Base-by-base conservation (phyloP, 2,329 filamentous ascomycete species). In the Thermoascus crustaceus region DNA sequence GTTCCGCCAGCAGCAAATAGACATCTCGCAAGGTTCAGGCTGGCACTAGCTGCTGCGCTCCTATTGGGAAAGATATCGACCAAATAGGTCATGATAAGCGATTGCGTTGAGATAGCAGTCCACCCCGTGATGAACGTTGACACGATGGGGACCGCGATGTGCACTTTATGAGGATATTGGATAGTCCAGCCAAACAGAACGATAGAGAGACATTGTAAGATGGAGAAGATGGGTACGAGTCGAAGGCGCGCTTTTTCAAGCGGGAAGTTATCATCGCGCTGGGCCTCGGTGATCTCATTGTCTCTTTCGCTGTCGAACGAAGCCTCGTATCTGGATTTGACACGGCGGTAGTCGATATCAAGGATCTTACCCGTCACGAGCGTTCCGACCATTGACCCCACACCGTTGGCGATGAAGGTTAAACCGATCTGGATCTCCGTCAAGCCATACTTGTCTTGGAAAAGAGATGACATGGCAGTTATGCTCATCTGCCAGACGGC, bases 401-500 rank as follows among this genome's bases (percentile, higher is more conserved):
- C 63, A 0, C 74, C 74, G 16, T 74, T 74, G 14, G 71, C 69
- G 2, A 77, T 65, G 39, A 74, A 76, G 0, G 67, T 67, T 2
- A 73, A 50, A 0, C 70, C 71, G 9, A 70, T 65, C 26, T 72
- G 57, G 3, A 60, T 63, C 37, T 68, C 65, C 4, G 37, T 49
- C 1, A 72, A 54, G 5, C 55, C 54, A 38, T 75, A 75, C 3
- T 44, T 47, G 1, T 46, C 40, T 21, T 66, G 46, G 44, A 75
- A 71, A 0, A 75, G 57, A 0, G 62, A 62, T 0, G 72, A 70
- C 61, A 72, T 69, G 22, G 65, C 66, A 0, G 72, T 72, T 38
- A 73, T 72, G 44, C 63, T 68, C 68, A 74, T 73, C 37, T 73
- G 69, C 68, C 69, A 75, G 5, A 71, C 65, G 1, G 69, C 61